Percentiles rank a stretch among this genome's conserved stretches.
phyloP scores from a whole-genome alignment of 352 stramenopile genomes.

The Pythium angustatum region DNA sequence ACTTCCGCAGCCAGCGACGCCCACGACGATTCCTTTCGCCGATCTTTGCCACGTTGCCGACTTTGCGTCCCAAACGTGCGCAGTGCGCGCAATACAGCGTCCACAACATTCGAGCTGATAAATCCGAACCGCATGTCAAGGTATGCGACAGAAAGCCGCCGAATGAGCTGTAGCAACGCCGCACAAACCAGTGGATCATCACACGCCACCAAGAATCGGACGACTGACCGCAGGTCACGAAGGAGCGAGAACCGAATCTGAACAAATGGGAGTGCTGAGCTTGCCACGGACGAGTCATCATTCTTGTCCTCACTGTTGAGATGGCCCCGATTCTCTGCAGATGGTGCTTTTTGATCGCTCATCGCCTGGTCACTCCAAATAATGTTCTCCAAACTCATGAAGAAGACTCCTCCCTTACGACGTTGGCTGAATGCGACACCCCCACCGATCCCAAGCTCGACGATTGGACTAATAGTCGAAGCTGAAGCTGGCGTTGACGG shows the following conservation, averaged over 20 bases:
- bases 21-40: neutral
- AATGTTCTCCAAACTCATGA: slow-evolving; percentile 77
- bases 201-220: slow-evolving; percentile 65
- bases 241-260: slow-evolving; percentile 78
- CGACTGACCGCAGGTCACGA: slow-evolving; percentile 59
- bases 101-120: slow-evolving; percentile 75
- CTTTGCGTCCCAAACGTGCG: neutral
- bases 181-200: slow-evolving; percentile 50
- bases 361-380: slow-evolving; percentile 74
- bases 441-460: neutral
- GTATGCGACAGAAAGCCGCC: slow-evolving; percentile 63
- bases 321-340: slow-evolving; percentile 22
- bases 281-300: slow-evolving; percentile 9
- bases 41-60: neutral
- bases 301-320: slow-evolving; percentile 17
- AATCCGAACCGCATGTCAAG: slow-evolving; percentile 74
- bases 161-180: slow-evolving; percentile 58
- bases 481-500: neutral
- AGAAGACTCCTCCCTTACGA: slow-evolving; percentile 64
- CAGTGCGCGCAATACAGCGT: slow-evolving; percentile 70
- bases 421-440: slow-evolving; percentile 24
- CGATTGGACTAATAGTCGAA: neutral
- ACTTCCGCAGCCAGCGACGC: slow-evolving; percentile 25
- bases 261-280: slow-evolving; percentile 43
- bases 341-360: slow-evolving; percentile 3